Evolutionary conservation across 768 basidiomycete genomes (phyloP), one percentile per base, ranked within the genome.

Genomic region (Rossbeevera mucosa): DNA sequence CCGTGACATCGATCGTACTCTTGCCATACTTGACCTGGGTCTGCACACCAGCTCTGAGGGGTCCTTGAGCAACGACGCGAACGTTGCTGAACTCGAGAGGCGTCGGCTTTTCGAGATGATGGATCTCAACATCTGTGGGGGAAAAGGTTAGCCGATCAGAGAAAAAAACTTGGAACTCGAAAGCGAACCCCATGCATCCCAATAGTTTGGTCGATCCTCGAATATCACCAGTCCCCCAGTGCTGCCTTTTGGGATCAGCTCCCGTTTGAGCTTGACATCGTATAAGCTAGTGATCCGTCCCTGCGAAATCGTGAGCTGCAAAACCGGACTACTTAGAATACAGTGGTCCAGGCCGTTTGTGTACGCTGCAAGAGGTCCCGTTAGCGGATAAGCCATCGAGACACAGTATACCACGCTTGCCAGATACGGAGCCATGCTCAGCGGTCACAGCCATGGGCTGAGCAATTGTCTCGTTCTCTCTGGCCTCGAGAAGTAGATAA

Each of bases 151-250:
- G 14, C 8, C 0, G 20, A 4, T 28, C 38, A 5, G 12, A 24
- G 16, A 12, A 30, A 13, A 29, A 6, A 11, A 25, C 3, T 29
- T 18, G 20, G 7, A 44, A 14, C 21, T 21, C 14, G 22, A 5
- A 46, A 13, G 61, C 76, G 6, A 55, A 88, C 87, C 86, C 88
- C 87, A 90, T 6, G 88, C 88, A 71, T 91, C 90, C 89, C 89
- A 90, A 55, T 86, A 89, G 57, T 87, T 88, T 1, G 88, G 89
- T 44, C 82, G 79, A 69, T 96, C 95, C 61, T 94, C 85, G 67
- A 93, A 95, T 53, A 95, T 88, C 42, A 94, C 80, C 47, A 96
- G 67, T 8, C 95, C 95, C 46, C 91, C 95, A 4, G 85, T 87
- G 45, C 76, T 62, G 4, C 90, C 91, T 33, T 80, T 72, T 0